Conservation (phyloP, 106 monocot species). For the Xerophyta viscosa region DNA sequence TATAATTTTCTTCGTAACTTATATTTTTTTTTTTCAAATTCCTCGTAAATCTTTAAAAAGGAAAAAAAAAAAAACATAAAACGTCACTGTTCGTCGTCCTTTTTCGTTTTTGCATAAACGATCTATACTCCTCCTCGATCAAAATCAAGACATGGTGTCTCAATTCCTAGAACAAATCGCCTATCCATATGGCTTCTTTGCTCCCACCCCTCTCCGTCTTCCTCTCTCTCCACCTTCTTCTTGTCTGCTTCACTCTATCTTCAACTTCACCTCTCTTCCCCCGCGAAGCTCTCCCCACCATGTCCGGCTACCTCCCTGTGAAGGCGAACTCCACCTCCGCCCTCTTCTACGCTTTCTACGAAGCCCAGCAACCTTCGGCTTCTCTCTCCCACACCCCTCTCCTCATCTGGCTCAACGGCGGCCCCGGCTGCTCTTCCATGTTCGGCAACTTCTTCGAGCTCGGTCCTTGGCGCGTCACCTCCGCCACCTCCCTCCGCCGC, state of each 20-base stretch:
- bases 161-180: too few species aligned
- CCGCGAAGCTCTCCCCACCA: slow-evolving; percentile 37
- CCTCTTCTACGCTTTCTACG: slow-evolving; percentile 66
- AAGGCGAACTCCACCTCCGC: slow-evolving; percentile 12
- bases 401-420: slow-evolving; percentile 94
- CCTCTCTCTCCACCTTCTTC: slow-evolving; percentile 4
- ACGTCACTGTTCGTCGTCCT: too few species aligned
- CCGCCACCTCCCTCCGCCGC: slow-evolving; percentile 16
- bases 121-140: too few species aligned
- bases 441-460: slow-evolving; percentile 83
- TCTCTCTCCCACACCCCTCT: slow-evolving; percentile 50
- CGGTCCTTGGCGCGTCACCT: slow-evolving; percentile 60
- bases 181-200: not conserved
- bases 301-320: slow-evolving; percentile 56
- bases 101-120: too few species aligned
- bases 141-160: too few species aligned
- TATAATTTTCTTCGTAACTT: too few species aligned
- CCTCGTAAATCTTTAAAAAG: too few species aligned
- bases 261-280: slow-evolving; percentile 18
- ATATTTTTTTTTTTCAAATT: too few species aligned
- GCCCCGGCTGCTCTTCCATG: slow-evolving; percentile 93
- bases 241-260: not conserved
- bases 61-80: too few species aligned
- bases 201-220: not conserved
- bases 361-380: slow-evolving; percentile 41